Evolutionary conservation across 257 asterid genomes (phyloP), one percentile per base, ranked within the genome.

Genomic region (Galeopsis tetrahit): DNA sequence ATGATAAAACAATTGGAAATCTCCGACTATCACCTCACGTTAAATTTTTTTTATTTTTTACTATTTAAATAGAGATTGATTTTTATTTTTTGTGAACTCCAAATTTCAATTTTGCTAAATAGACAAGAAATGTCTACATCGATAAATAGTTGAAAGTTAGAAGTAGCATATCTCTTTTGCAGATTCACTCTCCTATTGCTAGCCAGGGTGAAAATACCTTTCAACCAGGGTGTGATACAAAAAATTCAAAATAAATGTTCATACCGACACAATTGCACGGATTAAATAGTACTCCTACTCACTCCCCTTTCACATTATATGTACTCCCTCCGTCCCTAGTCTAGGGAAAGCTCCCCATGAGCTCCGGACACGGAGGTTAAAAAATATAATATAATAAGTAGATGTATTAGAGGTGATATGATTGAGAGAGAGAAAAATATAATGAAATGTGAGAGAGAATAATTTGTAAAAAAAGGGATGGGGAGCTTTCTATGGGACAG

Each of bases 61-160:
- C n/a, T 21, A 21, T 21, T 4, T 5, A 49, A 48, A 44, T 4
- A 49, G 2, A 49, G 28, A 28, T 49, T 1, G 55, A 7, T 48
- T 48, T 6, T 48, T 6, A 13, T 48, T 48, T 38, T 48, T 48
- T 48, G 7, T 4, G 28, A 49, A 14, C 56, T 49, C 56, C n/a
- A 52, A 7, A 15, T 35, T 63, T 40, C 55, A 42, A 68, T 13
- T 3, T 48, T 33, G 8, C 4, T n/a, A n/a, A 48, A 66, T 33
- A n/a, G 44, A 66, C 69, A 66, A 11, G 34, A 48, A 32, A 66
- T 7, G 62, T 68, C 72, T 52, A 35, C 28, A 36, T 53, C 42
- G 2, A 55, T 15, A 42, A 42, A 70, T 49, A 70, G 55, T 57
- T 51, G 36, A 53, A 53, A 69, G 55, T 28, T 35, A 14, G 52